Evolutionary conservation across 179 eudicot genomes (phyloP).

Genomic region (Silene coronaria): DNA sequence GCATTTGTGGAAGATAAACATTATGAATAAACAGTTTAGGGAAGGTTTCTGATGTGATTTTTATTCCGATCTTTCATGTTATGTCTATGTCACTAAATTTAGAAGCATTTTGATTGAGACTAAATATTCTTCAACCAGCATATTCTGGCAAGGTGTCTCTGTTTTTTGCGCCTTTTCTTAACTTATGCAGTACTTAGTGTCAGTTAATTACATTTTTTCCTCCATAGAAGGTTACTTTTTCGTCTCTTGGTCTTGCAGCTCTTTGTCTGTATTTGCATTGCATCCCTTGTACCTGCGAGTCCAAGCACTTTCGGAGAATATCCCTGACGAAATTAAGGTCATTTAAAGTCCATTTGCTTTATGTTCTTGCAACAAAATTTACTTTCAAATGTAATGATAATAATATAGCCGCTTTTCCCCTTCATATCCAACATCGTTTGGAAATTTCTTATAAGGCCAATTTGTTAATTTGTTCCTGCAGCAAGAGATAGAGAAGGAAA

Average conservation of each 20-base stretch:
- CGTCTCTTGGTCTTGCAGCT: conserved; percentile 44
- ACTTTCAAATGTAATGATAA: background rate
- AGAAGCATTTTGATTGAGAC: background rate
- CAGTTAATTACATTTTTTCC: background rate
- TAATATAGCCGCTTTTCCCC: background rate
- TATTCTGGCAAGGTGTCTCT: background rate
- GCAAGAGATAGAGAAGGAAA: conserved; percentile 63
- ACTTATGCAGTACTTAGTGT: background rate
- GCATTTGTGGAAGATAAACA: background rate
- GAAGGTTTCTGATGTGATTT: too few relatives aligned
- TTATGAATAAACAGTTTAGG: background rate
- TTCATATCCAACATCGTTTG: background rate
- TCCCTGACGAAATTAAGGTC: conserved; percentile 81
- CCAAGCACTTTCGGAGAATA: conserved; percentile 64
- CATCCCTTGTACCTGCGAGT: conserved; percentile 79
- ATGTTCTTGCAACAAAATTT: background rate
- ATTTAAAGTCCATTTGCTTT: background rate
- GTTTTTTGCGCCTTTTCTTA: background rate
- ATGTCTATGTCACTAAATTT: background rate
- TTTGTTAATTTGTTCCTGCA: conserved; percentile 32
- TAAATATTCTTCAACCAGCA: background rate
- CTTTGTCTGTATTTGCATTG: conserved; percentile 74
- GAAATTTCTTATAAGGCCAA: background rate
- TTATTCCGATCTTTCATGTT: background rate
- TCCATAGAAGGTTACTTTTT: background rate